A percentile compares a stretch with the other conserved stretches of the same genome.
Conservation (phyloP, 1,284 basidiomycete species). For the Cryptococcus neoformans region DNA sequence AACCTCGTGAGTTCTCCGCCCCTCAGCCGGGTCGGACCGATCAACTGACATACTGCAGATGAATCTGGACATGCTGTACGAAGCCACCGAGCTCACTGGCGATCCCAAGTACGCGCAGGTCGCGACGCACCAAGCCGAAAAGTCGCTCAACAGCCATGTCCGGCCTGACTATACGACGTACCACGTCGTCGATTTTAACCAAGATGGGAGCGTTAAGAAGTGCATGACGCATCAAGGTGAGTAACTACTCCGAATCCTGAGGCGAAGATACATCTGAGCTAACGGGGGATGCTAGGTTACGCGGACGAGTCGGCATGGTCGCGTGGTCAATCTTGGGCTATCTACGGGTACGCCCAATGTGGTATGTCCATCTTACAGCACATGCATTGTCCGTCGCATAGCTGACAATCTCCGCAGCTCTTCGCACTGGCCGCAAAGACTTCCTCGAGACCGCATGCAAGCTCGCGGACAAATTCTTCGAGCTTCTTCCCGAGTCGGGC, state of each 20-base stretch:
- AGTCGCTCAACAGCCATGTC: constrained; percentile 25
- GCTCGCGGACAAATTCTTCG: constrained; percentile 35
- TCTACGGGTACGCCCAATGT: constrained; percentile 41
- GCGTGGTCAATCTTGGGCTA: constrained; percentile 41
- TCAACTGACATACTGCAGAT: constrained; percentile 20
- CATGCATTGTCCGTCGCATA: neutral
- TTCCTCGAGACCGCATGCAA: constrained; percentile 26
- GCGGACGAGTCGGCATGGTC: constrained; percentile 35
- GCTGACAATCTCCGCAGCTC: constrained; percentile 14
- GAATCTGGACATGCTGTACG: constrained; percentile 42
- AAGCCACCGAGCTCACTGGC: constrained; percentile 32
- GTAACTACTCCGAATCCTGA: neutral
- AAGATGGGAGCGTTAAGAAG: constrained; percentile 19
- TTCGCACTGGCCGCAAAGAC: constrained; percentile 35
- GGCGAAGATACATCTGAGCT: neutral
- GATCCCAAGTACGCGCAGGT: constrained; percentile 30
- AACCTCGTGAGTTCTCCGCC: constrained; percentile 32
- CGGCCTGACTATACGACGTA: constrained; percentile 33
- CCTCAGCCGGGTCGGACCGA: neutral
- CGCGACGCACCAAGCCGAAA: constrained; percentile 36
- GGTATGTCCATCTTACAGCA: constrained; percentile 14
- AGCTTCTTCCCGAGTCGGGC: constrained; percentile 22
- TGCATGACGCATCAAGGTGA: constrained; percentile 32
- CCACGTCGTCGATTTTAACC: constrained; percentile 39
- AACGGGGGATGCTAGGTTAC: constrained; percentile 20